These are phyloP conservation scores for Pythium sp. DNA, from an alignment of 352 stramenopile species.

Conservation along the genomic window DNA sequence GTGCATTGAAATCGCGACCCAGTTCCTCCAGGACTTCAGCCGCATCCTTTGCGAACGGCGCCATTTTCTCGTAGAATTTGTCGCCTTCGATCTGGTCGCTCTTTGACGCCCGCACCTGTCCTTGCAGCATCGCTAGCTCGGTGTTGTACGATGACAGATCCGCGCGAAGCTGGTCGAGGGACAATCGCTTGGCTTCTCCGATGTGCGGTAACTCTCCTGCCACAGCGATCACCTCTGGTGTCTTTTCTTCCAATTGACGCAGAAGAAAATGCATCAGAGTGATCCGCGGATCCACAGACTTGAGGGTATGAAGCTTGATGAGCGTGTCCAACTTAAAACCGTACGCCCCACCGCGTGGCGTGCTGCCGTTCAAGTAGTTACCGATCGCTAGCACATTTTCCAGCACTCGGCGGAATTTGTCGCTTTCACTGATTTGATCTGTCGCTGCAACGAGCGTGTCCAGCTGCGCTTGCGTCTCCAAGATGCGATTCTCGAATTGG, in stretches of 20 bases:
- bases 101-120: conserved; percentile 76
- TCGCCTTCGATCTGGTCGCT: conserved; percentile 70
- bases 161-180: conserved; percentile 76
- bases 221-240: conserved; percentile 75
- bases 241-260: conserved; percentile 73
- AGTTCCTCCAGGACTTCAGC: conserved; percentile 81
- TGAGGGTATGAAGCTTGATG: conserved; percentile 86
- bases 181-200: conserved; percentile 71
- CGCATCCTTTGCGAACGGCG: conserved; percentile 75
- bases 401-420: conserved; percentile 75
- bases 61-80: conserved; percentile 82
- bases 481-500: conserved; percentile 82
- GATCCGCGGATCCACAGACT: conserved; percentile 73
- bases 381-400: conserved; percentile 88
- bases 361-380: conserved; percentile 92
- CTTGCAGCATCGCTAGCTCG: conserved; percentile 81
- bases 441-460: conserved; percentile 81
- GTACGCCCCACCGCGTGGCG: conserved; percentile 83
- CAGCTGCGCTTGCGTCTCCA: conserved; percentile 80
- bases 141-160: conserved; percentile 83
- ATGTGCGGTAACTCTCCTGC: conserved; percentile 79
- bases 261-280: conserved; percentile 84
- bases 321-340: conserved; percentile 92
- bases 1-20: conserved; percentile 61
- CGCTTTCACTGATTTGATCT: conserved; percentile 76